Conservation (phyloP, 202 grass and related monocot genomes). For the Dendrocalamus latiflorus region DNA sequence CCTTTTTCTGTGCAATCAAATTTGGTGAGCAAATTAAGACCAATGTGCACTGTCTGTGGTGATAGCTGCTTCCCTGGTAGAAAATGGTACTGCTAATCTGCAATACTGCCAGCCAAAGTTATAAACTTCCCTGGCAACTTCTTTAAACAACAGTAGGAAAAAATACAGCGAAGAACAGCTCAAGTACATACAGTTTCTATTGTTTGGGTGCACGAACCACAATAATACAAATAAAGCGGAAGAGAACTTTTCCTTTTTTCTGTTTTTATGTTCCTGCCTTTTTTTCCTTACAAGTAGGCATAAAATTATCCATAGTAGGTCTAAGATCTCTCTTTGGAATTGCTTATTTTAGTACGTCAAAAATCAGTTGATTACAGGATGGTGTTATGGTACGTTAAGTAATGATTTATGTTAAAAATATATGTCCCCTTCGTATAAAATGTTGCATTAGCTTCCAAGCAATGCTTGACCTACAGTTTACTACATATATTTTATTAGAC, state of each 20-base stretch:
- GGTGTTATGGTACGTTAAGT: neutral
- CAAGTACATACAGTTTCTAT: neutral
- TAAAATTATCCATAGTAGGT: neutral
- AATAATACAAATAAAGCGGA: neutral
- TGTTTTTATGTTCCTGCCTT: neutral
- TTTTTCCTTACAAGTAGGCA: neutral
- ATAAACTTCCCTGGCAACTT: neutral
- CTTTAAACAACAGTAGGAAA: neutral
- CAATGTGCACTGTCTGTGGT: neutral
- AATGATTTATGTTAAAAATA: neutral
- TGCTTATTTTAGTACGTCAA: neutral
- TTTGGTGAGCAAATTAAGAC: slow-evolving; percentile 5
- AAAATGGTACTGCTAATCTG: slow-evolving; percentile 1
- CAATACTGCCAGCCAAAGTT: neutral
- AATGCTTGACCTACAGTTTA: neutral
- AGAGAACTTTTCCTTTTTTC: neutral
- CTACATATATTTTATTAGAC: neutral
- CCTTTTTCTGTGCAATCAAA: too few relatives aligned
- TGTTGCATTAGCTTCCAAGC: neutral
- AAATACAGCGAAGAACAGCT: neutral
- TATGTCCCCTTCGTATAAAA: neutral
- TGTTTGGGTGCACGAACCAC: neutral
- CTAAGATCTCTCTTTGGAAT: neutral
- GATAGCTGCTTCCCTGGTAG: slow-evolving; percentile 5
- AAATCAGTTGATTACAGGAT: neutral